These are phyloP conservation scores for Penicillium sp. DNA, from an alignment of 2,329 filamentous ascomycete genomes.

Conservation along the genomic window DNA sequence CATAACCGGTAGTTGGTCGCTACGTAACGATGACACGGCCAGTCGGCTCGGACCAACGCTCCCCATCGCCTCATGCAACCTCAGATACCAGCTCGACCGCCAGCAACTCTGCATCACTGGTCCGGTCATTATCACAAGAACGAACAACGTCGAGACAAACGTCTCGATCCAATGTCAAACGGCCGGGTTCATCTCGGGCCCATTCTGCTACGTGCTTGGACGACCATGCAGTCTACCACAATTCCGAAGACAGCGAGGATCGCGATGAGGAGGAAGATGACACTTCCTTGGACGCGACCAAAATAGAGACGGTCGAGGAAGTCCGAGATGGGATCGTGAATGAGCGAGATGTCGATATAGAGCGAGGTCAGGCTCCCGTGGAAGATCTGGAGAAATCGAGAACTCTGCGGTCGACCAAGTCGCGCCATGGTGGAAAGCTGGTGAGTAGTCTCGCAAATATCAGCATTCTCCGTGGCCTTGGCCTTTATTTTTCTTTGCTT, in stretches of 20 bases:
- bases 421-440: slow-evolving; percentile 4
- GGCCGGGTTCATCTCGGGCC: slow-evolving; percentile 17
- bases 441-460: neutral
- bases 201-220: slow-evolving; percentile 31
- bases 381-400: slow-evolving; percentile 20
- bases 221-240: slow-evolving; percentile 30
- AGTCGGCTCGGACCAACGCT: neutral
- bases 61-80: neutral
- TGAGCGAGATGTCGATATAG: slow-evolving; percentile 25
- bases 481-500: no score
- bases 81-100: slow-evolving; percentile 5
- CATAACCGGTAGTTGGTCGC: neutral
- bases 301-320: slow-evolving; percentile 16
- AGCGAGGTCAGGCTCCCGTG: slow-evolving; percentile 11
- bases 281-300: slow-evolving; percentile 2
- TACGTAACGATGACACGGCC: slow-evolving; percentile 4
- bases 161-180: slow-evolving; percentile 1
- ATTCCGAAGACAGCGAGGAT: slow-evolving; percentile 14
- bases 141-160: slow-evolving; percentile 1
- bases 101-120: slow-evolving; percentile 1
- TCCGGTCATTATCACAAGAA: neutral
- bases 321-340: slow-evolving; percentile 21
- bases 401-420: slow-evolving; percentile 18
- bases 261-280: slow-evolving; percentile 4
- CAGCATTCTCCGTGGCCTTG: neutral